These are phyloP conservation scores for Gamsiella multidivaricata DNA, from an alignment of 192 early-diverging fungal genomes.

Conservation along the genomic window DNA sequence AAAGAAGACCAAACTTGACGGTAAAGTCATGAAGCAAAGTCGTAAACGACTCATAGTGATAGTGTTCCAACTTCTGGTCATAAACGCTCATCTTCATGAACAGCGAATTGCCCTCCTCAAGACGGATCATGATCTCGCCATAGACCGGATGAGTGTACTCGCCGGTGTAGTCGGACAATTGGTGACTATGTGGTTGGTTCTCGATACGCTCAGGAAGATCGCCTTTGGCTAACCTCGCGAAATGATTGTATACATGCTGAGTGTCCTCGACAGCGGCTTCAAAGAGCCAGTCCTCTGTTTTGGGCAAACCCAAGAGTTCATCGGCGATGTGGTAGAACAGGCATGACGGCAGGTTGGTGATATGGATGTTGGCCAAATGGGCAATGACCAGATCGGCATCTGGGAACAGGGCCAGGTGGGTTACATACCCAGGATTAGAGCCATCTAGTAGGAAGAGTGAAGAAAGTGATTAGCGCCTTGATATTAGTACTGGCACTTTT, in stretches of 20 bases:
- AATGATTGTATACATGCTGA: background rate
- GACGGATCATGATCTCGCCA: slow-evolving; percentile 6
- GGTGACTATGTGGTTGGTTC: slow-evolving; percentile 12
- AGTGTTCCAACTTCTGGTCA: slow-evolving; percentile 21
- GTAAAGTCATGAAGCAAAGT: background rate
- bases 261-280: background rate
- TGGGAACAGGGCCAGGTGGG: slow-evolving; percentile 25
- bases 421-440: slow-evolving; percentile 12
- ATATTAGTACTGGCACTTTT: background rate
- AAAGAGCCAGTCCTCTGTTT: slow-evolving; percentile 21
- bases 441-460: slow-evolving; percentile 14
- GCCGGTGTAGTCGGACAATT: slow-evolving; percentile 5
- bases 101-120: slow-evolving; percentile 1
- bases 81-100: background rate
- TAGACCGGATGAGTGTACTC: slow-evolving; percentile 17
- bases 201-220: slow-evolving; percentile 18
- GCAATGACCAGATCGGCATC: slow-evolving; percentile 31
- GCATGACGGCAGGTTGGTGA: background rate
- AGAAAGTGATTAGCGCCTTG: background rate
- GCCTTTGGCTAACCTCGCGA: background rate
- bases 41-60: slow-evolving; percentile 23
- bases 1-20: background rate
- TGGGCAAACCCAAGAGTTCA: slow-evolving; percentile 18
- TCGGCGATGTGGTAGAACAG: slow-evolving; percentile 16
- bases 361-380: slow-evolving; percentile 11